Base-by-base conservation (phyloP, 345 rosid species). In the Citrus mangshanensis region DNA sequence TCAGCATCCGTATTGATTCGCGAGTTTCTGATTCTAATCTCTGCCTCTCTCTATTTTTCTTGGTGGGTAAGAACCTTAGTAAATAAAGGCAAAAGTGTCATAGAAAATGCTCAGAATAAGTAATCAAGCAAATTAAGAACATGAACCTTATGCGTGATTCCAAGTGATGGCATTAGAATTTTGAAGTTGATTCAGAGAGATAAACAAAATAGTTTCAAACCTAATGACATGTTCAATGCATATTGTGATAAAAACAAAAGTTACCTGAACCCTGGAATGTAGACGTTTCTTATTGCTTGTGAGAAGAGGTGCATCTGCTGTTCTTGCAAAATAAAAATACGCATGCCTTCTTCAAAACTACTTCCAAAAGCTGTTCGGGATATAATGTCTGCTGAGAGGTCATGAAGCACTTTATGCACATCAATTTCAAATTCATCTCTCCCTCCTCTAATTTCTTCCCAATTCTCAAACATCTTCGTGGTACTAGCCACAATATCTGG, bases 341-440 rank as follows among this genome's bases (percentile, higher is more conserved):
- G 86, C 68, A 87, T 90, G 42, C 99, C 98, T 87, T 92, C 93
- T 73, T 92, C 89, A 54, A 82, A 92, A 68, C 84, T 89, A 85
- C 96, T 93, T 25, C 97, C 98, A 72, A 93, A 93, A 75, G 95
- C 95, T 25, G 96, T 92, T 81, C 91, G 89, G 61, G 99, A 93
- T 68, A 95, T 90, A 16, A 91, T 76, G 58, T 93, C 94, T 46
- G 91, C 93, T 18, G 95, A 88, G 30, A 93, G 89, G 13, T 61
- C 85, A n/a, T 92, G 93, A 58, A 93, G 86, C 67, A 90, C 90
- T 73, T 76, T 86, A 40, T 83, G 84, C 62, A 91, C 82, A 37
- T 93, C 97, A 74, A 95, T 75, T 85, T 93, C 97, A 51, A 92
- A 69, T 82, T 90, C 89, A 10, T 87, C 93, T 80, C 81, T 85